Conservation (phyloP, 495 filamentous ascomycete genomes). For the Trichoderma gamsii region DNA sequence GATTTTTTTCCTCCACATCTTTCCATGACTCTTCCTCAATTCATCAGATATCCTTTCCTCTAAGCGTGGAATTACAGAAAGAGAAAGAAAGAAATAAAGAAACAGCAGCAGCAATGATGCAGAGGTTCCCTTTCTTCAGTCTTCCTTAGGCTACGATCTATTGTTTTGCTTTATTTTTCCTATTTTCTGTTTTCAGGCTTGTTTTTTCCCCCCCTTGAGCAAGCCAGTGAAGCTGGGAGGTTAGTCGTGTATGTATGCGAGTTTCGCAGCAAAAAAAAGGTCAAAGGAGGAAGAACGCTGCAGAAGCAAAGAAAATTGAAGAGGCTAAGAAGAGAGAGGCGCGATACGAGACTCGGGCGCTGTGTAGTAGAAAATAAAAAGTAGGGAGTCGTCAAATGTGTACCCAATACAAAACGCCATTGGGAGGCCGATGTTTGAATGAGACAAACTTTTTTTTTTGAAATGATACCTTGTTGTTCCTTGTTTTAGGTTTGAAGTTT, state of each 20-base stretch:
- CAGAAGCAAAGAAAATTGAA: background rate
- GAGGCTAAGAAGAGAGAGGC: slow-evolving; percentile 1
- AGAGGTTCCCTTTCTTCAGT: background rate
- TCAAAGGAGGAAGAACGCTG: background rate
- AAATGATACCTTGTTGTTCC: too few species aligned
- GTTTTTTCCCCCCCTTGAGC: slow-evolving; percentile 6
- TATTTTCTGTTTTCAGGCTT: slow-evolving; percentile 20
- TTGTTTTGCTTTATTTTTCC: slow-evolving; percentile 19
- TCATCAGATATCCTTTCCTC: background rate
- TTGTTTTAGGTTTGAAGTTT: too few species aligned
- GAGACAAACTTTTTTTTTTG: too few species aligned
- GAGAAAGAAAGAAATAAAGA: background rate
- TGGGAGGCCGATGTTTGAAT: too few species aligned
- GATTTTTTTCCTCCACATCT: background rate
- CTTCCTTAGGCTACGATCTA: background rate
- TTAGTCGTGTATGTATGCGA: background rate
- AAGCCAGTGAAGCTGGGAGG: background rate
- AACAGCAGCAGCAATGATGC: background rate
- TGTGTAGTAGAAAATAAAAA: too few species aligned
- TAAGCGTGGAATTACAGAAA: background rate
- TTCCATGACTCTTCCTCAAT: background rate
- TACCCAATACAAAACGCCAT: too few species aligned
- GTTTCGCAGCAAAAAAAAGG: background rate
- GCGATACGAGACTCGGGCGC: too few species aligned
- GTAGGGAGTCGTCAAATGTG: too few species aligned